These are phyloP conservation scores for Porogramme epimiltina DNA, from an alignment of 1,284 basidiomycete species.

Conservation along the genomic window DNA sequence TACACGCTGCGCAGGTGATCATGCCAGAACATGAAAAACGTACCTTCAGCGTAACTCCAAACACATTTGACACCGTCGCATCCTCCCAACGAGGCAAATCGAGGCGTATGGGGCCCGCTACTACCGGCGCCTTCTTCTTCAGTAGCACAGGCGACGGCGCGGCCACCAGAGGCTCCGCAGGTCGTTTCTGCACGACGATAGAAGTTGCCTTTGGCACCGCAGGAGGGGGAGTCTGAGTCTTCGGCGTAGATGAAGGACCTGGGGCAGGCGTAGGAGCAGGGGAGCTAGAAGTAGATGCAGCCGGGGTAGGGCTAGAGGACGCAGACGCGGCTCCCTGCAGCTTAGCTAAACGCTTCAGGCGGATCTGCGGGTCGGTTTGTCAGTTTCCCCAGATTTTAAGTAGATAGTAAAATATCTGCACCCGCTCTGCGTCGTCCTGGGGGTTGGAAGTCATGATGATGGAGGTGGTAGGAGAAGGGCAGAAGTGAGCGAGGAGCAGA, in stretches of 20 bases:
- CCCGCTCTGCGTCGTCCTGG: constrained; percentile 77
- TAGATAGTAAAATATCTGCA: constrained; percentile 32
- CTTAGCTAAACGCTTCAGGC: constrained; percentile 84
- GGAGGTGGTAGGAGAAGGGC: constrained; percentile 24
- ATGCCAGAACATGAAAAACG: constrained; percentile 27
- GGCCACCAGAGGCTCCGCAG: constrained; percentile 31
- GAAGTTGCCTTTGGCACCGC: constrained; percentile 4
- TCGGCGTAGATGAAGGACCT: constrained; percentile 7
- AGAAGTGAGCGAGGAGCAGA: background rate
- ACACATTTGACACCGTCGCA: constrained; percentile 63
- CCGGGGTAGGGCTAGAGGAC: constrained; percentile 36
- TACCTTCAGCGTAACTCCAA: constrained; percentile 84
- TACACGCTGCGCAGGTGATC: background rate
- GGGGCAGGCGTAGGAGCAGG: constrained; percentile 27
- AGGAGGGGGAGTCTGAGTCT: constrained; percentile 25
- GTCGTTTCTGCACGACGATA: constrained; percentile 27
- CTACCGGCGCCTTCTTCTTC: constrained; percentile 48
- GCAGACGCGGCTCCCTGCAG: constrained; percentile 51
- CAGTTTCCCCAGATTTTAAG: background rate
- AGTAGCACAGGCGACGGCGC: constrained; percentile 32
- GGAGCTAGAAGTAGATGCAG: constrained; percentile 33
- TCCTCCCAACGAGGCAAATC: constrained; percentile 75
- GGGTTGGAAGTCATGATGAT: constrained; percentile 52
- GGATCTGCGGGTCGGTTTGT: constrained; percentile 58
- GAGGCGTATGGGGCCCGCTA: constrained; percentile 42